Conservation (phyloP, 2,329 filamentous ascomycete species). For the Neofusicoccum umdonicola region DNA sequence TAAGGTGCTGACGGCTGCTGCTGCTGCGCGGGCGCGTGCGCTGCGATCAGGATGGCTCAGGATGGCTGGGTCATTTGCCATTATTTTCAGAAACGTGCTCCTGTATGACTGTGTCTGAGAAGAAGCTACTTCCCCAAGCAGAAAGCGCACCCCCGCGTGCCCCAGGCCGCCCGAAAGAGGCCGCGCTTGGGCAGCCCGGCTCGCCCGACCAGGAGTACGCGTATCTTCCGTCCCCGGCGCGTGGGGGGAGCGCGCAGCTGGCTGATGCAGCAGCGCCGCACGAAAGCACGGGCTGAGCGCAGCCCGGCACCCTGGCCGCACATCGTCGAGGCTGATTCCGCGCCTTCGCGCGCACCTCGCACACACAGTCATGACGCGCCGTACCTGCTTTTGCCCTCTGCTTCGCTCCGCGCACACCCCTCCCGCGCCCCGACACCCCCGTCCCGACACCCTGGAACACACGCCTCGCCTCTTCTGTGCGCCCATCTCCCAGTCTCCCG, state of each 20-base stretch:
- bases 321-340: slow-evolving; percentile 10
- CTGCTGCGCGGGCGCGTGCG: slow-evolving; percentile 2
- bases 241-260: slow-evolving; percentile 1
- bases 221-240: not conserved
- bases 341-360: not conserved
- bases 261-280: slow-evolving; percentile 7
- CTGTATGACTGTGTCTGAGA: slow-evolving; percentile 17
- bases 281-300: not conserved
- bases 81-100: slow-evolving; percentile 16
- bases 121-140: not conserved
- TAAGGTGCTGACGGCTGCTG: slow-evolving; percentile 15
- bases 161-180: not conserved
- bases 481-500: not conserved
- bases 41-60: not conserved
- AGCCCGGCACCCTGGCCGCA: not conserved
- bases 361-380: not conserved
- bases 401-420: not conserved
- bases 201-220: not conserved
- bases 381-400: slow-evolving; percentile 4
- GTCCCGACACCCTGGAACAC: not conserved
- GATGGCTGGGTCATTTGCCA: slow-evolving; percentile 7
- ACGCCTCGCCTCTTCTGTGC: slow-evolving; percentile 8
- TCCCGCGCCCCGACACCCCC: not conserved
- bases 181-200: not conserved
- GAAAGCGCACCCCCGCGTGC: not conserved